Evolutionary conservation across 1,284 basidiomycete species (phyloP), one percentile per base, ranked within the genome.

Genomic region (Trametes hirsuta): DNA sequence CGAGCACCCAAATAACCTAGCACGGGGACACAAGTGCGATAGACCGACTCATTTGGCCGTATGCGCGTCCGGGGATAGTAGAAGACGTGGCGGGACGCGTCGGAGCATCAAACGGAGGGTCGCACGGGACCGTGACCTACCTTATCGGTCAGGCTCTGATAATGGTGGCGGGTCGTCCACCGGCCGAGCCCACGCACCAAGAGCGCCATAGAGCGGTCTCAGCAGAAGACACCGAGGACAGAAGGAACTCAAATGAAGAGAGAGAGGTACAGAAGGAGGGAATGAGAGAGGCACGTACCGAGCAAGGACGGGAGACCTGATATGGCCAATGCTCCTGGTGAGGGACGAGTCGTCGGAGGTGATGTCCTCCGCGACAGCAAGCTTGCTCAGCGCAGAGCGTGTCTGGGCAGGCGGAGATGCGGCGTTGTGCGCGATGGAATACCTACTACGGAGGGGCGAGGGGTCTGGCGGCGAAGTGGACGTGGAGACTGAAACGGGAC

Each of bases 241-340:
- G 4, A 11, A 14, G 5, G n/a, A 40, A 40, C 14, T 1, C 11
- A 11, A 14, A 12, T 40, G 11, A 40, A 18, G 39, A 4, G 2
- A 40, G 5, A 40, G 39, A 40, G 11, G 6, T 18, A 11, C 30
- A 15, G 42, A 15, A 46, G 47, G n/a, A 11, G 3, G 55, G 40
- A 44, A 36, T 21, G 30, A 22, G 21, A 36, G 48, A 55, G 5
- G 12, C 37, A 70, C 71, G 65, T 64, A 73, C 72, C 69, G 66
- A 45, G 68, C 66, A 40, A 73, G 61, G 3, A 71, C 64, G 9
- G 72, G 72, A 3, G 72, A 66, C 42, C 71, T 61, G 41, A 65
- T 66, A 54, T 73, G 72, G 2, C 70, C 70, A 5, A 59, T 46
- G 47, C 56, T 65, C 47, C 60, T 56, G 30, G 41, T 46, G 37